phyloP scores from a whole-genome alignment of 371 early-diverging fungal genomes.

The Mucor piriformis region DNA sequence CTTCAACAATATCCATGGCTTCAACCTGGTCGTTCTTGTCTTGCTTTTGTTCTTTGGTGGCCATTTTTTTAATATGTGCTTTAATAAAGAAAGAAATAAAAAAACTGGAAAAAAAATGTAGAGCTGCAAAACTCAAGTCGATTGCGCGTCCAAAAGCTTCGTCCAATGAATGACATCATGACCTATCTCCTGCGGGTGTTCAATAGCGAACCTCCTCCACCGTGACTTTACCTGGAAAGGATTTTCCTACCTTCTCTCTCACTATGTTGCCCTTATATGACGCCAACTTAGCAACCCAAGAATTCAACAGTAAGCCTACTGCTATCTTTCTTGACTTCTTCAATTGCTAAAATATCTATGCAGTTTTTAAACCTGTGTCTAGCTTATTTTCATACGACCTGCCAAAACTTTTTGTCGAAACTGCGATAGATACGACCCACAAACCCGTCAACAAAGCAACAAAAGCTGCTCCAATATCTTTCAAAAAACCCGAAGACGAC shows the following conservation, averaged over 20 bases:
- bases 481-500: slow-evolving; percentile 12
- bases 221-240: background rate
- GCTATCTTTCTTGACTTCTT: background rate
- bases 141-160: slow-evolving; percentile 11
- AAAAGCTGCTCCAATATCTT: slow-evolving; percentile 3
- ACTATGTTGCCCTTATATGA: slow-evolving; percentile 22
- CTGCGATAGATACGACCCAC: background rate
- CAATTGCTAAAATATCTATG: background rate
- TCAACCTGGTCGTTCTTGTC: slow-evolving; percentile 33
- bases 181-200: background rate
- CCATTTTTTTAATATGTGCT: slow-evolving; percentile 13
- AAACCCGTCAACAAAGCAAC: background rate
- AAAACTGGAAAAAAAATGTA: background rate
- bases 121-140: background rate
- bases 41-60: slow-evolving; percentile 28
- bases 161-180: slow-evolving; percentile 6
- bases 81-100: slow-evolving; percentile 3
- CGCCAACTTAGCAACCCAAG: slow-evolving; percentile 9
- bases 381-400: slow-evolving; percentile 14
- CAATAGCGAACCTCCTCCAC: background rate
- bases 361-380: slow-evolving; percentile 19
- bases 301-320: slow-evolving; percentile 20
- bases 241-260: background rate
- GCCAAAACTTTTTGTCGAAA: background rate
- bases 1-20: slow-evolving; percentile 50